A percentile compares a stretch with the other conserved stretches of the same genome.
phyloP scores from a whole-genome alignment of 768 basidiomycete genomes.

The Dendrothele bispora region DNA sequence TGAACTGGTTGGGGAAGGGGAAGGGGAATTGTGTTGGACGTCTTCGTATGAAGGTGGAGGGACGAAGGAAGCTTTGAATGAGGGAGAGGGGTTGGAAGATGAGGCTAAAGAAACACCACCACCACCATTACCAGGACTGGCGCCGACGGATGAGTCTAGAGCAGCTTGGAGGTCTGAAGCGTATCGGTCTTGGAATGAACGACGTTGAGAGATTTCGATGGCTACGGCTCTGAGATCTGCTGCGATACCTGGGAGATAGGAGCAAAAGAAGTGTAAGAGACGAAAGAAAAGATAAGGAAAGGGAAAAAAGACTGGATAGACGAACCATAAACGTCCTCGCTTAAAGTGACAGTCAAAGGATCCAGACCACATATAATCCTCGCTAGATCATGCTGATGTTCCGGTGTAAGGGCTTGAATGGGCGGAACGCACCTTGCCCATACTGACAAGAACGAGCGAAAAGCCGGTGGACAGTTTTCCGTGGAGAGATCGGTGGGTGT shows the following conservation, averaged over 20 bases:
- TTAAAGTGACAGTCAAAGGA: conserved; percentile 41
- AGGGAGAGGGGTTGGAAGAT: too few relatives aligned
- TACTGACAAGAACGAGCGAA: conserved; percentile 67
- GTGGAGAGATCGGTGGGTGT: conserved; percentile 63
- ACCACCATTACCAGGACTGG: conserved; percentile 23
- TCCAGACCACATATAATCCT: conserved; percentile 71
- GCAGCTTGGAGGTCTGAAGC: conserved; percentile 76
- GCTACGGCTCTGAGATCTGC: conserved; percentile 84
- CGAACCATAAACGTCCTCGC: too few relatives aligned
- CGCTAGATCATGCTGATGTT: conserved; percentile 80
- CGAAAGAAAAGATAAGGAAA: too few relatives aligned
- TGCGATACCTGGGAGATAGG: conserved; percentile 66
- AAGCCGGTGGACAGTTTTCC: conserved; percentile 68
- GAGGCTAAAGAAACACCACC: too few relatives aligned
- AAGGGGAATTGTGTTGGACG: too few relatives aligned
- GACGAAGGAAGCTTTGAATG: conserved; percentile 62
- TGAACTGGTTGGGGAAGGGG: too few relatives aligned
- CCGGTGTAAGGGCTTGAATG: conserved; percentile 62
- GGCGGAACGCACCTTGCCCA: conserved; percentile 68
- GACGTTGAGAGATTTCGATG: conserved; percentile 82
- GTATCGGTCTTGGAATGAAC: conserved; percentile 83
- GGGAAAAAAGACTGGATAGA: too few relatives aligned
- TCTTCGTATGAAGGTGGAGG: conserved; percentile 70
- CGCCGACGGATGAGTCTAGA: conserved; percentile 69
- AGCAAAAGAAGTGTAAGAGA: too few relatives aligned